phyloP scores from a whole-genome alignment of 2,329 filamentous ascomycete genomes.

The Epichloe brachyelytri region DNA sequence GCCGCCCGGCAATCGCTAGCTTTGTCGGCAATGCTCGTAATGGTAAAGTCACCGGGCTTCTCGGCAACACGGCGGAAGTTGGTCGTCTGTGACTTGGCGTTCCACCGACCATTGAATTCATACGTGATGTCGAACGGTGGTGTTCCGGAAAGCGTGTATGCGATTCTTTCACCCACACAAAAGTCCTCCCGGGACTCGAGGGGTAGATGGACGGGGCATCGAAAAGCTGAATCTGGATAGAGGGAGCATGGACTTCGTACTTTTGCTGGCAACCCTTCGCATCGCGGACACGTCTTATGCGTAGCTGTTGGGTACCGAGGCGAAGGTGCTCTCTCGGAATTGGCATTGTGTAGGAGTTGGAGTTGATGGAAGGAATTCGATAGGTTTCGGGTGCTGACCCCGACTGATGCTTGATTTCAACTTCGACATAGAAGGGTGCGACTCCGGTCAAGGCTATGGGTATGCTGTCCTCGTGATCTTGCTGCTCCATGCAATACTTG shows the following conservation, averaged over 20 bases:
- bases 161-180: constrained; percentile 89
- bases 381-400: constrained; percentile 69
- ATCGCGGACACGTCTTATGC: constrained; percentile 82
- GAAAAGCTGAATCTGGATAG: constrained; percentile 83
- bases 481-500: constrained; percentile 84
- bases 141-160: constrained; percentile 80
- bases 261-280: constrained; percentile 73
- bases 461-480: constrained; percentile 71
- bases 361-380: constrained; percentile 65
- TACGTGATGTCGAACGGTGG: constrained; percentile 91
- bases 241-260: constrained; percentile 55
- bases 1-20: constrained; percentile 77
- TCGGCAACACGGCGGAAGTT: constrained; percentile 91
- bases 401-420: constrained; percentile 86
- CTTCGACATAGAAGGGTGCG: constrained; percentile 79
- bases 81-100: constrained; percentile 65
- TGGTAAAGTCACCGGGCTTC: constrained; percentile 74
- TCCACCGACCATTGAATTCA: constrained; percentile 70
- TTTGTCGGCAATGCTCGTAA: constrained; percentile 77
- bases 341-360: constrained; percentile 62
- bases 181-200: constrained; percentile 77
- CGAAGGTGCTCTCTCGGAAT: constrained; percentile 78
- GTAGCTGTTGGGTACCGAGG: constrained; percentile 78
- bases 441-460: constrained; percentile 73
- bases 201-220: constrained; percentile 81